Conservation (phyloP, 148 eudicot species). For the Silene latifolia region DNA sequence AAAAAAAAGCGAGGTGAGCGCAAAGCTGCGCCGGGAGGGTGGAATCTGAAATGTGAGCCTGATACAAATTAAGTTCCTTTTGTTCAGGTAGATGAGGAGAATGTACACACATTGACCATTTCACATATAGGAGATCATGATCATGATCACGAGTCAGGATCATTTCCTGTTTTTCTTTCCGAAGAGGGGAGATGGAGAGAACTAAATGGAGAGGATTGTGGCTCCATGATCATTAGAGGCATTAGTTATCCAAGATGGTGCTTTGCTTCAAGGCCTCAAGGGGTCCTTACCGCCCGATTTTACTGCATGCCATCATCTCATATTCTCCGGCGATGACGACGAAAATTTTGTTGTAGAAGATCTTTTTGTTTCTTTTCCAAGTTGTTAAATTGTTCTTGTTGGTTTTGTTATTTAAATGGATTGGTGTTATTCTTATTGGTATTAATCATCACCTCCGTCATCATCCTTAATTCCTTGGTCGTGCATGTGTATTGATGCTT, state of each 20-base stretch:
- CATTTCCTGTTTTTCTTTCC: neutral
- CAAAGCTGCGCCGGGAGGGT: constrained; percentile 66
- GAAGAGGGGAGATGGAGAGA: neutral
- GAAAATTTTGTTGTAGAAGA: neutral
- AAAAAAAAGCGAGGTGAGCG: constrained; percentile 92
- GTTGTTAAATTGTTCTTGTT: neutral
- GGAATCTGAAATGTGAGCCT: constrained; percentile 52
- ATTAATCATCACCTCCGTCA: too few relatives aligned
- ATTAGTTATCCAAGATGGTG: neutral
- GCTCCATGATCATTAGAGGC: neutral
- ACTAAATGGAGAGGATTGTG: neutral
- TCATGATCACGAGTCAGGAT: neutral
- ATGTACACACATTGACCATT: neutral
- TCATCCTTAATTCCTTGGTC: too few relatives aligned
- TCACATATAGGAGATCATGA: neutral
- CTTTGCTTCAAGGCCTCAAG: neutral
- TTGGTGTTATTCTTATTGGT: too few relatives aligned
- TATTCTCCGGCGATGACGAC: neutral
- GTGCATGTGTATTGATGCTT: too few relatives aligned
- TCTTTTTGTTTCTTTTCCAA: neutral
- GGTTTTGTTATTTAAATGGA: neutral
- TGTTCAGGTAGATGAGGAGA: neutral
- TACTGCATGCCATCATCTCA: neutral
- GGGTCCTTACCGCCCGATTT: neutral
- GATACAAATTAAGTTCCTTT: constrained; percentile 21